Evolutionary conservation across 1,284 basidiomycete genomes (phyloP), one percentile per base, ranked within the genome.

Genomic region (Irpex lacteus): DNA sequence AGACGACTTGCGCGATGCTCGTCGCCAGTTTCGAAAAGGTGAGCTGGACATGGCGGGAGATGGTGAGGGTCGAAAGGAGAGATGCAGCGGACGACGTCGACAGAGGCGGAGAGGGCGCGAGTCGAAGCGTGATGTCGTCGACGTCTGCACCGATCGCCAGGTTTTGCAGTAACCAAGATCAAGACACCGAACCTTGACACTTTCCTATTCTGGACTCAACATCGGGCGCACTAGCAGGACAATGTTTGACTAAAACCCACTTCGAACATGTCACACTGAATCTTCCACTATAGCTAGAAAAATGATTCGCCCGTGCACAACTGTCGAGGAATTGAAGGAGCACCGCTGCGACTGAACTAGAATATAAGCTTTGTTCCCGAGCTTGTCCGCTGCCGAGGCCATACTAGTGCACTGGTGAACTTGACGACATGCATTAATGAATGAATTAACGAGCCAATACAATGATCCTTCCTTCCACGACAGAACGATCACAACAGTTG

Each of bases 1-100:
- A 15, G 69, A 67, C 15, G 70, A 63, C 49, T 69, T 71, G 57
- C 67, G 66, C 34, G 32, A 58, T 3, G 69, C 60, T 15, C 26
- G 61, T 15, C 63, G 67, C 64, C 62, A 71, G 53, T 34, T 34
- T 34, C 63, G 67, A 13, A 67, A 44, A 1, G 71, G 56, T 4
- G 70, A 36, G 32, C 54, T 66, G 19, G 71, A 69, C 54, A 63
- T 65, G 64, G 26, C 19, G n/a, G 32, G 54, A 21, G 21, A 18
- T 5, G 34, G 54, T 56, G 54, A 49, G 57, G 56, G 54, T 63
- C 47, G 19, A 56, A 38, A 61, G 40, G 60, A 54, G 49, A 65
- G 49, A 63, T 63, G 50, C 60, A 60, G 64, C 58, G 58, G 61
- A 60, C 53, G 52, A 59, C 60, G 60, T 53, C 60, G 50, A 56